phyloP scores from a whole-genome alignment of 208 protist species.

The Endotrypanum monterogeii region DNA sequence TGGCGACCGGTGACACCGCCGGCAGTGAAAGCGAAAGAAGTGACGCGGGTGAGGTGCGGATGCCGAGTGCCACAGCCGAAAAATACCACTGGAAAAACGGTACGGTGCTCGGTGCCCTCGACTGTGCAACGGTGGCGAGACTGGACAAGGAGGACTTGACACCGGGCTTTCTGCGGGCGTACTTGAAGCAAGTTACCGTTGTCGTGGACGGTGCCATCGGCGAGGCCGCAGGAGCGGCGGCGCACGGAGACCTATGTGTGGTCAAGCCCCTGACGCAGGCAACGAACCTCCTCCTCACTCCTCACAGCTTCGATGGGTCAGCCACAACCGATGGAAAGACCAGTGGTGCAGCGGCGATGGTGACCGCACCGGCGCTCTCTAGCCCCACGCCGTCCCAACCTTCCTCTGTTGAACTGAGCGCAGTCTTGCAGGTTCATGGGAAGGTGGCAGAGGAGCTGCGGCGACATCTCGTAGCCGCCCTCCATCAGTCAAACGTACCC shows the following conservation, averaged over 20 bases:
- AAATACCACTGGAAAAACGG: conserved; percentile 53
- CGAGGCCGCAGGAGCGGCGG: conserved; percentile 7
- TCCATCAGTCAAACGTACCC: conserved; percentile 28
- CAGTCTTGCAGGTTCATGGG: conserved; percentile 61
- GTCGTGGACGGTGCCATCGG: conserved; percentile 23
- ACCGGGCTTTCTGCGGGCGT: conserved; percentile 66
- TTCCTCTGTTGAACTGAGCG: conserved; percentile 24
- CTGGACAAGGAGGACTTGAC: conserved; percentile 60
- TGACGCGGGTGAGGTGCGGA: conserved; percentile 6
- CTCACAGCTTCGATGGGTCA: conserved; percentile 23
- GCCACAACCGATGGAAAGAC: not conserved
- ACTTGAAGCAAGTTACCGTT: conserved; percentile 41
- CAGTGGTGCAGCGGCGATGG: not conserved
- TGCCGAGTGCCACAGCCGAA: conserved; percentile 34
- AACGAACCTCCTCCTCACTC: conserved; percentile 70
- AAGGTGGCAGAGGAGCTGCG: conserved; percentile 46
- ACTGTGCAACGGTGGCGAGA: conserved; percentile 53
- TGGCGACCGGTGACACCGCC: not conserved
- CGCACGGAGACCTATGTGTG: conserved; percentile 23
- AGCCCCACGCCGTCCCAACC: not conserved
- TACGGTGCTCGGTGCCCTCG: conserved; percentile 46
- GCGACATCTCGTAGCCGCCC: conserved; percentile 39
- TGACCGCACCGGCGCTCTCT: not conserved
- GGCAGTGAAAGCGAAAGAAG: not conserved
- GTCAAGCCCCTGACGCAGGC: conserved; percentile 37